Percentiles rank a stretch among this genome's conserved stretches.
Conservation (phyloP, 768 basidiomycete genomes). For the Tephrocybe rancida region DNA sequence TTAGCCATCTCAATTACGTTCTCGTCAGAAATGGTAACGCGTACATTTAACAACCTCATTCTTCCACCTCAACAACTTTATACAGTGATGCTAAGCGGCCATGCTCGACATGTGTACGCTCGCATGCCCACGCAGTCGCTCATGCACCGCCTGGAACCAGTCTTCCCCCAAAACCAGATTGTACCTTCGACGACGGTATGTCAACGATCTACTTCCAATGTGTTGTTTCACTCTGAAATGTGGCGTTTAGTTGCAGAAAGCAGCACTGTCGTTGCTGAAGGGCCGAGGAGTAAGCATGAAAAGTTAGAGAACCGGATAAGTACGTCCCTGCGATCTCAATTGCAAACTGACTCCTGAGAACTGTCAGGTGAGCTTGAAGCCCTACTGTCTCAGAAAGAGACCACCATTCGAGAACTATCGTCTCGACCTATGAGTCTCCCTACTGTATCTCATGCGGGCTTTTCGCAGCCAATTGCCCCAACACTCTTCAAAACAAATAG, state of each 20-base stretch:
- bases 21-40: slow-evolving; percentile 59
- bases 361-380: slow-evolving; percentile 66
- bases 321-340: slow-evolving; percentile 32
- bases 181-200: slow-evolving; percentile 77
- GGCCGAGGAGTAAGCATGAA: slow-evolving; percentile 63
- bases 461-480: neutral
- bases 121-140: slow-evolving; percentile 67
- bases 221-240: neutral
- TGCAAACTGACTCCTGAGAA: neutral
- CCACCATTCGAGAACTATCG: slow-evolving; percentile 15
- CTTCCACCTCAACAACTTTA: slow-evolving; percentile 1
- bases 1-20: neutral
- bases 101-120: slow-evolving; percentile 77
- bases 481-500: slow-evolving; percentile 1
- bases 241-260: slow-evolving; percentile 40
- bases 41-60: slow-evolving; percentile 7
- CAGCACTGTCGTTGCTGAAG: slow-evolving; percentile 39
- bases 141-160: slow-evolving; percentile 61
- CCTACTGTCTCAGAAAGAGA: slow-evolving; percentile 62
- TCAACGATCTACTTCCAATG: slow-evolving; percentile 2
- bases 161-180: slow-evolving; percentile 61
- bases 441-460: slow-evolving; percentile 2
- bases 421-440: slow-evolving; percentile 7
- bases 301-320: slow-evolving; percentile 69
- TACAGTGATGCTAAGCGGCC: slow-evolving; percentile 74